These are phyloP conservation scores for Plectranthus barbatus DNA, from an alignment of 257 asterid genomes.

Conservation along the genomic window DNA sequence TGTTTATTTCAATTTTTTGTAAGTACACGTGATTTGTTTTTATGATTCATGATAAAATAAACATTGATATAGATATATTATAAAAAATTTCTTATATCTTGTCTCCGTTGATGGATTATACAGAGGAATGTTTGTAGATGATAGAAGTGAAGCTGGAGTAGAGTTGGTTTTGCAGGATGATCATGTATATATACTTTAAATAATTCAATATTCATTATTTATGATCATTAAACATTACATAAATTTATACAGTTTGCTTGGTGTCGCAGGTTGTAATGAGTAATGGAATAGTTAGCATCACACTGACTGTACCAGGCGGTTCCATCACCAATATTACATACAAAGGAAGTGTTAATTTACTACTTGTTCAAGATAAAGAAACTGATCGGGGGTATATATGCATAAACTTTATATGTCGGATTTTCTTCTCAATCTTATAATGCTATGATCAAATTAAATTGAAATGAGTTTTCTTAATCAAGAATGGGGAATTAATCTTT, in stretches of 20 bases:
- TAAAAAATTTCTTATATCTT: not conserved
- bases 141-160: not conserved
- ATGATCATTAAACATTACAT: too few relatives aligned
- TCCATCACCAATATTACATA: conserved; percentile 22
- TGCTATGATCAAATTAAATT: not conserved
- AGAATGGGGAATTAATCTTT: not conserved
- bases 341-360: conserved; percentile 36
- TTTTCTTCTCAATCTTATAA: too few relatives aligned
- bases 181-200: conserved; percentile 15
- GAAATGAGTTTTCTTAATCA: not conserved
- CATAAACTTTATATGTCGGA: too few relatives aligned
- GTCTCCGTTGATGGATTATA: not conserved
- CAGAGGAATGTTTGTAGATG: conserved; percentile 2
- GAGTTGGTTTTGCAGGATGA: not conserved
- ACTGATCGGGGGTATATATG: conserved; percentile 33
- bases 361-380: conserved; percentile 12
- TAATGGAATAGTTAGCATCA: conserved; percentile 33
- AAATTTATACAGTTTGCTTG: not conserved
- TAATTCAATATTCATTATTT: too few relatives aligned
- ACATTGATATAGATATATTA: too few relatives aligned
- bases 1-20: not conserved
- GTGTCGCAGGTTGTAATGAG: conserved; percentile 25
- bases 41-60: too few relatives aligned
- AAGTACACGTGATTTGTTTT: not conserved
- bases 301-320: conserved; percentile 37